A percentile compares a stretch with the other conserved stretches of the same genome.
Evolutionary conservation across 768 basidiomycete species (phyloP).

Genomic region (Leccinum uliginosum): DNA sequence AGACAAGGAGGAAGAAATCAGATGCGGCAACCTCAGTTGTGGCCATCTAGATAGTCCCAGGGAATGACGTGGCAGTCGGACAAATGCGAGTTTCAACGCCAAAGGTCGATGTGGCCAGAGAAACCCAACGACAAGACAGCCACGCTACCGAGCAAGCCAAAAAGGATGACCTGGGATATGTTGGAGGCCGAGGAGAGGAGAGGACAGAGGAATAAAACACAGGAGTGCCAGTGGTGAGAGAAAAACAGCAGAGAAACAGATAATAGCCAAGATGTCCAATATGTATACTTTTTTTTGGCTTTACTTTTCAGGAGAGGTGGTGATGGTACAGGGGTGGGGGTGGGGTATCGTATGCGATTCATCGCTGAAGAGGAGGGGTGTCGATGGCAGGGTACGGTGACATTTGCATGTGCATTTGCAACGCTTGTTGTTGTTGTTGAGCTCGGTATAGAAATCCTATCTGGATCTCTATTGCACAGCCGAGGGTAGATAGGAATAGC

Average conservation of each 20-base stretch:
- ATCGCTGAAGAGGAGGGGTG: slow-evolving; percentile 12
- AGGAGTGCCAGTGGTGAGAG: slow-evolving; percentile 9
- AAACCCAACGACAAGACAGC: background rate
- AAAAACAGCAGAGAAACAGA: slow-evolving; percentile 8
- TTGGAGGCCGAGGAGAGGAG: slow-evolving; percentile 26
- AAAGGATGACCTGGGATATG: slow-evolving; percentile 30
- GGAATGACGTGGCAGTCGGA: slow-evolving; percentile 9
- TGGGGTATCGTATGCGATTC: slow-evolving; percentile 15
- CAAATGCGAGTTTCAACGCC: slow-evolving; percentile 1
- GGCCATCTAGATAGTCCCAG: slow-evolving; percentile 14
- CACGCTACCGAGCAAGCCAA: slow-evolving; percentile 7
- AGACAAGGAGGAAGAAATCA: background rate
- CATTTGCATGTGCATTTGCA: slow-evolving; percentile 29
- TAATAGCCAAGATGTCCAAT: slow-evolving; percentile 32
- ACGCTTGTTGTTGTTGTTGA: slow-evolving; percentile 31
- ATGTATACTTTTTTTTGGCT: slow-evolving; percentile 32
- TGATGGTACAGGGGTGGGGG: slow-evolving; percentile 1
- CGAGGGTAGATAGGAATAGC: too few relatives aligned
- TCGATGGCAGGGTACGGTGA: slow-evolving; percentile 19
- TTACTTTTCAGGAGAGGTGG: slow-evolving; percentile 21
- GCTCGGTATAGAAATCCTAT: too few relatives aligned
- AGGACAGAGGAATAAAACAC: slow-evolving; percentile 6
- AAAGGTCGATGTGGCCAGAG: slow-evolving; percentile 5
- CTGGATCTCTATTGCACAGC: too few relatives aligned
- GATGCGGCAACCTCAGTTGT: slow-evolving; percentile 1